Conservation (phyloP, 2,329 filamentous ascomycete species). For the Coleophoma eucalyptorum region DNA sequence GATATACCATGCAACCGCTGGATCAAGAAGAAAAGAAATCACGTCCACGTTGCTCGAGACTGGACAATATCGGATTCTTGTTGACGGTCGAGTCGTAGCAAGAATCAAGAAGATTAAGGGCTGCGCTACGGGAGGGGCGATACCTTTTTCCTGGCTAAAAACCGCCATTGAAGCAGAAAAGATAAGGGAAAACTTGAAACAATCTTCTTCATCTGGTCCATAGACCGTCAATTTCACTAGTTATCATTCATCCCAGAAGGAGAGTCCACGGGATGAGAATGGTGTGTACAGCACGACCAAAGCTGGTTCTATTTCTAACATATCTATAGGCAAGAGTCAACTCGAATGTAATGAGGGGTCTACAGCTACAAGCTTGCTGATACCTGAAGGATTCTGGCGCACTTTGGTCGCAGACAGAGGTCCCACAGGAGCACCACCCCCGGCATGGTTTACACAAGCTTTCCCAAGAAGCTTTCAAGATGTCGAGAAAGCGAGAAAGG, state of each 20-base stretch:
- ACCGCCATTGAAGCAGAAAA: background rate
- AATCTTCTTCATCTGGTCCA: too few species aligned
- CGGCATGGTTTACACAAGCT: background rate
- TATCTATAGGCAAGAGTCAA: too few species aligned
- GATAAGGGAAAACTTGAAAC: background rate
- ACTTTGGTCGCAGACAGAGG: conserved; percentile 2
- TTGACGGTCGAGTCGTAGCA: background rate
- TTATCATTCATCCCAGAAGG: background rate
- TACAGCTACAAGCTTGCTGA: too few species aligned
- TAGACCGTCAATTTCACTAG: background rate
- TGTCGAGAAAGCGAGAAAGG: background rate
- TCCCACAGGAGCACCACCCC: background rate
- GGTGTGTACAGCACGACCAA: too few species aligned
- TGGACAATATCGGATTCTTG: background rate
- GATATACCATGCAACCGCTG: background rate
- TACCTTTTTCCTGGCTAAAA: background rate
- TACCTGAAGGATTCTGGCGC: background rate
- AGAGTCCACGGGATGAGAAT: too few species aligned
- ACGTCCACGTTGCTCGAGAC: background rate
- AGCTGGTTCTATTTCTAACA: too few species aligned
- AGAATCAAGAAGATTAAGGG: background rate
- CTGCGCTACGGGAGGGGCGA: background rate
- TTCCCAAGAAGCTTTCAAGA: too few species aligned
- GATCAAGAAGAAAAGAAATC: background rate
- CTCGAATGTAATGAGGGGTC: too few species aligned